A percentile compares a stretch with the other conserved stretches of the same genome.
phyloP scores from a whole-genome alignment of 441 rosid genomes.

The Breynia disticha region DNA sequence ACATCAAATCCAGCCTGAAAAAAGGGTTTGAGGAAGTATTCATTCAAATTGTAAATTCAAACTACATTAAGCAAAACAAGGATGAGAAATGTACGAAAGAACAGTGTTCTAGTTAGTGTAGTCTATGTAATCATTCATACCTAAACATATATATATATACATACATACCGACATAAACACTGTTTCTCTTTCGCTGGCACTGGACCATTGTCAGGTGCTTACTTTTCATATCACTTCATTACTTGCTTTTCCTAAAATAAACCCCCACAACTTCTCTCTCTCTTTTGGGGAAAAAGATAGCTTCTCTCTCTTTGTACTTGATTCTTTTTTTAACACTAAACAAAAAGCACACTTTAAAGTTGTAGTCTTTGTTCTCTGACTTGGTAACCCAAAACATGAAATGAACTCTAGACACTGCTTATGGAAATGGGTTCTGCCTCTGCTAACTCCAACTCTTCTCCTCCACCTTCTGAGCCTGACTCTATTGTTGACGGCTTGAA shows the following conservation, averaged over 20 bases:
- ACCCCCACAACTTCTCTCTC: too few species aligned
- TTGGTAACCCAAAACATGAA: background rate
- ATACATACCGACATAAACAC: background rate
- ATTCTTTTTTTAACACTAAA: background rate
- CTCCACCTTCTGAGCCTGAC: constrained; percentile 25
- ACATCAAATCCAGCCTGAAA: background rate
- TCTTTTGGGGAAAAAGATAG: too few species aligned
- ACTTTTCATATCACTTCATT: too few species aligned
- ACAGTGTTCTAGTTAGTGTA: background rate
- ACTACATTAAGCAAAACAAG: too few species aligned
- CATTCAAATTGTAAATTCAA: background rate
- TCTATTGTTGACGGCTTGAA: constrained; percentile 49
- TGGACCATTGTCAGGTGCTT: too few species aligned
- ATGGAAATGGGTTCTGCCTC: constrained; percentile 46
- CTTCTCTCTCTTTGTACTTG: background rate
- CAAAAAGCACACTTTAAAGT: background rate
- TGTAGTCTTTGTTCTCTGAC: background rate
- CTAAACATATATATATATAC: background rate
- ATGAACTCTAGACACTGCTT: constrained; percentile 19
- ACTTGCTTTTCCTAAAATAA: too few species aligned
- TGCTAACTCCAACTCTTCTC: constrained; percentile 27
- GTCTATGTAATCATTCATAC: too few species aligned
- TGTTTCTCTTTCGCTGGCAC: too few species aligned
- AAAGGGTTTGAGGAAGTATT: too few species aligned
- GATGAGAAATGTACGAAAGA: too few species aligned